Percentiles rank a stretch among this genome's conserved stretches.
Evolutionary conservation across 2,329 filamentous ascomycete species (phyloP).

Genomic region (Fusarium avenaceum): DNA sequence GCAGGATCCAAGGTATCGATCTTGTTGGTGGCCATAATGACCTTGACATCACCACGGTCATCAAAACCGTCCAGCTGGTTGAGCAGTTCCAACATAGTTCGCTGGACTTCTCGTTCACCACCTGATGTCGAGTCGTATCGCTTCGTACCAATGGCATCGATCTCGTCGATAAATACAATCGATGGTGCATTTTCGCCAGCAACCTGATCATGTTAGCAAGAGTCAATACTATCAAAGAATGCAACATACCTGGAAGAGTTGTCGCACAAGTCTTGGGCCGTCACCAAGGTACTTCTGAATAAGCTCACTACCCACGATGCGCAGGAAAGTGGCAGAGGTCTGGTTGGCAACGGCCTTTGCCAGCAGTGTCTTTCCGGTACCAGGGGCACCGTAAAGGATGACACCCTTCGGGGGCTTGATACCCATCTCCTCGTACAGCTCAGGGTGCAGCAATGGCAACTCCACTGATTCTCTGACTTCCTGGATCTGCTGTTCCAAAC

Average conservation of each 20-base stretch:
- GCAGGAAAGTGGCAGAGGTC: constrained; percentile 97
- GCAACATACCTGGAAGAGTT: constrained; percentile 83
- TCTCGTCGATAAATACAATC: constrained; percentile 99
- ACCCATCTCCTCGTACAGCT: constrained; percentile 99
- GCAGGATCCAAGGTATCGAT: constrained; percentile 97
- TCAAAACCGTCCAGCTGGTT: constrained; percentile 81
- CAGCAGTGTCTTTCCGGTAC: constrained; percentile 95
- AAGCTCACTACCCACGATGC: constrained; percentile 95
- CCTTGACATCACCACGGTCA: constrained; percentile 98
- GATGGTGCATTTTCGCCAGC: constrained; percentile 96
- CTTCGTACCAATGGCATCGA: constrained; percentile 98
- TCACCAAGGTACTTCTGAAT: constrained; percentile 99
- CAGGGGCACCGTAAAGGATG: constrained; percentile 96
- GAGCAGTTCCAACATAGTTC: constrained; percentile 54
- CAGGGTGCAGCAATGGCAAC: constrained; percentile 91
- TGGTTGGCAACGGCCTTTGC: constrained; percentile 99
- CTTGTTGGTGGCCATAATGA: constrained; percentile 99
- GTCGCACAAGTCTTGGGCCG: constrained; percentile 91
- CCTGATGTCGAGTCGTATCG: constrained; percentile 98
- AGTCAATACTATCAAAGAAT: background rate
- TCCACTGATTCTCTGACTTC: constrained; percentile 98
- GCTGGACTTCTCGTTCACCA: constrained; percentile 96
- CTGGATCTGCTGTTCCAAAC: constrained; percentile 94
- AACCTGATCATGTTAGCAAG: constrained; percentile 65
- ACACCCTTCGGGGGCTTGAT: constrained; percentile 99